These are phyloP conservation scores for Castanospermum australe DNA, from an alignment of 306 rosid genomes.

Conservation along the genomic window DNA sequence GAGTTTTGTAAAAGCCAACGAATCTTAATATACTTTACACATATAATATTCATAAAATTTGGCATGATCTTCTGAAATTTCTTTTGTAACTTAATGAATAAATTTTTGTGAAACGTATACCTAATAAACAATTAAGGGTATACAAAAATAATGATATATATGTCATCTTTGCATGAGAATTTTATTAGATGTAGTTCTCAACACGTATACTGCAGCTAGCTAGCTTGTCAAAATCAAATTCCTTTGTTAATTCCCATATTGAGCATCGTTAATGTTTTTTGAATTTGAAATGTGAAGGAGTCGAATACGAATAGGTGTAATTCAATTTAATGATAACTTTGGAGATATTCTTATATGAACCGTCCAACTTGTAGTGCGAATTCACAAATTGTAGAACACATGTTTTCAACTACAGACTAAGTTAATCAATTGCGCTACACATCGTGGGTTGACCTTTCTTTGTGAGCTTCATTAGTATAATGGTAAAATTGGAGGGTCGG, in stretches of 20 bases:
- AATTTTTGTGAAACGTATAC: too few relatives aligned
- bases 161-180: too few relatives aligned
- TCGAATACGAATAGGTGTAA: not conserved
- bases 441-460: conserved; percentile 28
- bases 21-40: too few relatives aligned
- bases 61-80: too few relatives aligned
- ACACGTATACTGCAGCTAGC: not conserved
- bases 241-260: not conserved
- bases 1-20: too few relatives aligned
- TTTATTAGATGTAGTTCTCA: not conserved
- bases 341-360: not conserved
- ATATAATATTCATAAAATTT: too few relatives aligned
- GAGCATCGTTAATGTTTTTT: not conserved
- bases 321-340: not conserved
- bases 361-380: not conserved
- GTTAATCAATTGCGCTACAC: conserved; percentile 23
- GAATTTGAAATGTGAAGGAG: conserved; percentile 6
- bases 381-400: conserved; percentile 4
- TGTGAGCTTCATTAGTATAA: not conserved
- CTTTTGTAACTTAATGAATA: too few relatives aligned
- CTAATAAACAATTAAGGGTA: too few relatives aligned
- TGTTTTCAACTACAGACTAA: conserved; percentile 16
- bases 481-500: conserved; percentile 26
- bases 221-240: not conserved
- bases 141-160: too few relatives aligned